Percentiles rank a stretch among this genome's conserved stretches.
Evolutionary conservation across 176 grass and related monocot genomes (phyloP).

Genomic region (Phragmites australis): DNA sequence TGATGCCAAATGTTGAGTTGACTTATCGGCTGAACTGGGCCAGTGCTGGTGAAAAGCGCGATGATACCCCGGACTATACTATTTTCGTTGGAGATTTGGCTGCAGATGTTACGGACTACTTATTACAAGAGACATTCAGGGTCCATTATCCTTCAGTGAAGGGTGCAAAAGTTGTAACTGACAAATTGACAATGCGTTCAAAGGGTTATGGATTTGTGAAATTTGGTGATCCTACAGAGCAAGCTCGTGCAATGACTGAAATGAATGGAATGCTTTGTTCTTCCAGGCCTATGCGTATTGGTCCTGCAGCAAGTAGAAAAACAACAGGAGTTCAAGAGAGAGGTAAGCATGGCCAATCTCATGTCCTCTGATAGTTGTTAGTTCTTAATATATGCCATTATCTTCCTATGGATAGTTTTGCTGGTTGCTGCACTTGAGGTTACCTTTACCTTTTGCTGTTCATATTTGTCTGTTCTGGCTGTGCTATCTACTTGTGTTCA

Average conservation of each 20-base stretch:
- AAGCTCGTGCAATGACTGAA: conserved; percentile 92
- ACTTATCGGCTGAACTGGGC: conserved; percentile 91
- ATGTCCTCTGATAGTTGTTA: neutral
- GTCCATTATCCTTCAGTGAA: conserved; percentile 81
- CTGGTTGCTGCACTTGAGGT: conserved; percentile 19
- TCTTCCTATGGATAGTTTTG: conserved; percentile 4
- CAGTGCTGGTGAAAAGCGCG: conserved; percentile 86
- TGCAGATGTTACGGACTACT: conserved; percentile 91
- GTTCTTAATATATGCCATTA: neutral
- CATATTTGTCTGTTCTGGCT: conserved; percentile 11
- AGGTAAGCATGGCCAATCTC: conserved; percentile 48
- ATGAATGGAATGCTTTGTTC: conserved; percentile 97
- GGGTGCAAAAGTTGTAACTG: conserved; percentile 96
- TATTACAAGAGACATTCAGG: conserved; percentile 91
- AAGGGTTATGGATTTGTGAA: conserved; percentile 99
- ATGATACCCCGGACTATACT: conserved; percentile 82
- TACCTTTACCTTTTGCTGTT: conserved; percentile 23
- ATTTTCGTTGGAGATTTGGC: conserved; percentile 96
- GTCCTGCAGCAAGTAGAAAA: conserved; percentile 85
- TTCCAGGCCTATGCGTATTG: conserved; percentile 87
- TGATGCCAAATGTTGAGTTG: conserved; percentile 83
- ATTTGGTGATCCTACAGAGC: conserved; percentile 80
- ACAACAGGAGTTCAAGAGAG: conserved; percentile 68
- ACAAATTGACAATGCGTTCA: conserved; percentile 82
- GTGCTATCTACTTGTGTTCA: conserved; percentile 33